Base-by-base conservation (phyloP, 2,329 filamentous ascomycete species). In the Cordyceps pruinosa region DNA sequence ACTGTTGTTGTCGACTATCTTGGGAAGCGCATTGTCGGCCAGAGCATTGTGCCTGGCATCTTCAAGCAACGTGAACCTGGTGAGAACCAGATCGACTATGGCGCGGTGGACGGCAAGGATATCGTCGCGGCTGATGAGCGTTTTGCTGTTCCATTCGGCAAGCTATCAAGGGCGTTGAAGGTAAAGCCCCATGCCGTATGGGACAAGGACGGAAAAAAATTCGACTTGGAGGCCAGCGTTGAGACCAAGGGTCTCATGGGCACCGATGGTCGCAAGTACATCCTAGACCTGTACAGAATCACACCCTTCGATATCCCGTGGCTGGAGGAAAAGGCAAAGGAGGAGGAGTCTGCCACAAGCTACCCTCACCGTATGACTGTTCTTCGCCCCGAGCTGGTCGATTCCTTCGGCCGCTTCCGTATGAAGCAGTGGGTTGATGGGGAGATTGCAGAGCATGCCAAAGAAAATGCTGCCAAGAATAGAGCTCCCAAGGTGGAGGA, bases 21-120 rank as follows among this genome's bases (percentile, higher is more conserved):
- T 37, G 94, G 95, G 66, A 97, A 96, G 80, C 90, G 94, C 62
- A 88, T 99, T 65, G 94, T 99, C 54, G 94, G 90, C 35, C 94
- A 99, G 75, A 97, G 92, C 67, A 97, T 99, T 62, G 94, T 99
- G 19, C 94, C 94, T 5, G 95, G 94, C 59, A 99, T 99, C 67
- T 99, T 99, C 82, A 97, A 97, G 78, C 94, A 97, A 76, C 86
- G 93, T 35, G 94, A 97, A 67, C 90, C 92, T 30, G 94, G 92
- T 53, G 94, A 99, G 82, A 94, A 96, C 73, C 94, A 97, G 73
- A 97, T 99, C 65, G 94, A 99, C 71, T 99, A 99, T 68, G 94
- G 94, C 69, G 94, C 93, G 63, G 94, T 97, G 32, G 94, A 99
- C 70, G 94, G 95, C 63, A 96, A 96, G 74, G 94, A 99, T 63